Base-by-base conservation (phyloP, 768 basidiomycete genomes). In the Rhodotorula kratochvilovae region DNA sequence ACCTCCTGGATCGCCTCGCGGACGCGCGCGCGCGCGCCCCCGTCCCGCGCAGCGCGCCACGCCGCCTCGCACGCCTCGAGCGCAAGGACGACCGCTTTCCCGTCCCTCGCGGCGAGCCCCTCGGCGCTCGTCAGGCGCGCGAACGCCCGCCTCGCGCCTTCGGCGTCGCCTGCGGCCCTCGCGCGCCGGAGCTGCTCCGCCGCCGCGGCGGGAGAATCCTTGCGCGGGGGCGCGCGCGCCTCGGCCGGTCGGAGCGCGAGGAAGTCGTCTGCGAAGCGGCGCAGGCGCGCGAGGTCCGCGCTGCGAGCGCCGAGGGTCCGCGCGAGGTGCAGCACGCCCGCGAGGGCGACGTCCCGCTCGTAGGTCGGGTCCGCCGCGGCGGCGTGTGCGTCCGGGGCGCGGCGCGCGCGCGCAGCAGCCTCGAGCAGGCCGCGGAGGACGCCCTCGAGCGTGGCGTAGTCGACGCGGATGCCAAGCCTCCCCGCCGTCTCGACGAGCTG, bases 401-500 rank as follows among this genome's bases (percentile, higher is more conserved):
- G n/a, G 1, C 13, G n/a, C n/a, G 11, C n/a, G 13, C 16, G 51
- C 15, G 3, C n/a, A 3, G 29, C 51, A 15, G 2, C n/a, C 51
- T 61, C 58, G 53, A 65, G 31, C 8, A 43, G 0, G 0, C 53
- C 27, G 5, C 35, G 36, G 12, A 71, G 29, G 11, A 71, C 60
- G 13, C 1, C 23, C 42, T 39, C 6, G 31, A 62, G 29, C 19
- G 27, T 36, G 39, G 21, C 35, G 5, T 33, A 29, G 19, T 45
- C 54, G 42, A 66, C 33, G 12, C 55, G 1, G 33, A 71, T n/a
- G 13, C 69, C 70, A 5, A 46, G 17, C 29, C 25, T 15, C 46
- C 25, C 48, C 19, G 51, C 63, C 2, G 31, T 1, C 45, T 23
- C 10, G 13, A 69, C 56, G 19, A 39, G 46, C 48, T 15, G 61